Percentiles rank a stretch among this genome's conserved stretches.
Conservation (phyloP, 306 rosid genomes). For the Delonix regia region DNA sequence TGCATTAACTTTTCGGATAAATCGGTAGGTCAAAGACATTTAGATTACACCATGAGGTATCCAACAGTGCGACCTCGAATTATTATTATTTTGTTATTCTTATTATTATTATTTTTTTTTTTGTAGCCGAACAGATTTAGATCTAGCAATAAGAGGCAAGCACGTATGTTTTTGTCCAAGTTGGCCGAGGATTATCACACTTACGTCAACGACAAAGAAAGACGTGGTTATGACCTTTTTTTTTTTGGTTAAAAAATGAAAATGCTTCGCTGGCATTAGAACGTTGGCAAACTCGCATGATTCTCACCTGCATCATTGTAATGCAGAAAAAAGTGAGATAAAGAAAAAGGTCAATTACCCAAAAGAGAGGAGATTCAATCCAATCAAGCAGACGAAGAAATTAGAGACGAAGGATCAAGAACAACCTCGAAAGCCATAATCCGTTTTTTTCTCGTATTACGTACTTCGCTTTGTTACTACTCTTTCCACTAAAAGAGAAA, state of each 20-base stretch:
- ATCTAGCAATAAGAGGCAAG: constrained; percentile 31
- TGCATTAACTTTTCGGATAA: not conserved
- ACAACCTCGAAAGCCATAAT: constrained; percentile 28
- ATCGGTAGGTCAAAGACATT: too few species aligned
- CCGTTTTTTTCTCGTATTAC: too few species aligned
- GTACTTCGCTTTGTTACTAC: not conserved
- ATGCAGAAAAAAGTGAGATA: too few species aligned
- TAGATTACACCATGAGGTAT: too few species aligned
- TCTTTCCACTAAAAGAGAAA: not conserved
- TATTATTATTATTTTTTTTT: not conserved
- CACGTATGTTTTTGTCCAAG: constrained; percentile 41
- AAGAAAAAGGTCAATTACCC: constrained; percentile 27
- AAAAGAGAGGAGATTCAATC: constrained; percentile 17
- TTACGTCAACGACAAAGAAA: constrained; percentile 33
- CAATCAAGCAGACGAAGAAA: not conserved
- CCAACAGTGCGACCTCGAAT: too few species aligned
- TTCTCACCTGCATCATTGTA: constrained; percentile 46
- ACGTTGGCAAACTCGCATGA: constrained; percentile 50
- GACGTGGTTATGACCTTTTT: not conserved
- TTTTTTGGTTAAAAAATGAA: constrained; percentile 12
- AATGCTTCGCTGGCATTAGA: constrained; percentile 57
- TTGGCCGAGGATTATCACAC: not conserved
- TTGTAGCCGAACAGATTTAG: constrained; percentile 19
- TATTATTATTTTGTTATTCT: too few species aligned
- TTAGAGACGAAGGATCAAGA: constrained; percentile 53